Percentiles rank a stretch among this genome's conserved stretches.
Evolutionary conservation across 345 rosid genomes (phyloP).

Genomic region (Clarkia xantiana): DNA sequence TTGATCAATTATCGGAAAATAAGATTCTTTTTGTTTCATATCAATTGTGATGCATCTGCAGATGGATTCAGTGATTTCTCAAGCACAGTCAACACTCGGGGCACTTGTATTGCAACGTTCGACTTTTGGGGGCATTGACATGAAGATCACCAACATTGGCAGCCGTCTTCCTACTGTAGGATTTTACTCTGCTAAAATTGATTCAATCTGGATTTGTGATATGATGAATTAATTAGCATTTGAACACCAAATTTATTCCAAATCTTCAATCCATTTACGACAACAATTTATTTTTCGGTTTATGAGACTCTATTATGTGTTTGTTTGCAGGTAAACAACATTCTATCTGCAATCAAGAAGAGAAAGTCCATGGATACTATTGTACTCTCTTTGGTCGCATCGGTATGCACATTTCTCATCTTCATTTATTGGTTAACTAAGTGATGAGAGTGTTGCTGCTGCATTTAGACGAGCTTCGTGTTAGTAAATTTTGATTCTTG

Average conservation of each 20-base stretch:
- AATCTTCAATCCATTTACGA: too few relatives aligned
- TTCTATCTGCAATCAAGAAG: slow-evolving; percentile 77
- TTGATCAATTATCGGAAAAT: too few relatives aligned
- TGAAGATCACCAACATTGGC: slow-evolving; percentile 79
- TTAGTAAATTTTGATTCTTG: too few relatives aligned
- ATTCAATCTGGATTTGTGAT: too few relatives aligned
- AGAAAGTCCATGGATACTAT: slow-evolving; percentile 93
- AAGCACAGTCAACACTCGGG: slow-evolving; percentile 90
- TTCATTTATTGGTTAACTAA: slow-evolving; percentile 90
- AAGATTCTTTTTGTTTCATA: too few relatives aligned
- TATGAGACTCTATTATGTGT: not conserved
- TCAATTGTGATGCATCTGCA: too few relatives aligned
- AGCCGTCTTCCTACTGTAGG: slow-evolving; percentile 85
- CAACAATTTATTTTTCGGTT: too few relatives aligned
- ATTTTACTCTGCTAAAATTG: not conserved
- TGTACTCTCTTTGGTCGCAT: slow-evolving; percentile 85
- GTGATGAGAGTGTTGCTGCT: slow-evolving; percentile 16
- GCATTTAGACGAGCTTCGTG: too few relatives aligned
- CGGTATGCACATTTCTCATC: slow-evolving; percentile 87
- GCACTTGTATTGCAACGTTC: slow-evolving; percentile 75
- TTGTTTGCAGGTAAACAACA: slow-evolving; percentile 61
- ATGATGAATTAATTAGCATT: too few relatives aligned
- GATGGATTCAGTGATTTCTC: slow-evolving; percentile 94
- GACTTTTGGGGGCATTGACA: slow-evolving; percentile 86
- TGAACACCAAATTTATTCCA: too few relatives aligned